phyloP scores from a whole-genome alignment of 441 rosid species.

The Sinapis alba region DNA sequence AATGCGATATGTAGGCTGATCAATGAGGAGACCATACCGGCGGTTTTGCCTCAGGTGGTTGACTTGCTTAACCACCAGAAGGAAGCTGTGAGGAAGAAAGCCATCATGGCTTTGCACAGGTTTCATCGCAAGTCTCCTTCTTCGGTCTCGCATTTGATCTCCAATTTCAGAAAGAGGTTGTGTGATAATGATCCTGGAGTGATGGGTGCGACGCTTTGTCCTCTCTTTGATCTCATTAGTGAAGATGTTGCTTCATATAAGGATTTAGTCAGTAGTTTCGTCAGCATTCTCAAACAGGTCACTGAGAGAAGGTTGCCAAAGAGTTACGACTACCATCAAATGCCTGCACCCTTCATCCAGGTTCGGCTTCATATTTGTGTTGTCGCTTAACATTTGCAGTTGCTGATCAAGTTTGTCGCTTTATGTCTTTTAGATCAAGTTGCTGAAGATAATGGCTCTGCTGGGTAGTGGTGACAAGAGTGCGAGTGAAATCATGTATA shows the following conservation, averaged over 20 bases:
- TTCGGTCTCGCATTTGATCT: constrained; percentile 79
- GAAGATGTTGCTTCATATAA: constrained; percentile 72
- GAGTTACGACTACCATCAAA: constrained; percentile 89
- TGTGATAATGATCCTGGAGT: constrained; percentile 98
- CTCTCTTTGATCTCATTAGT: constrained; percentile 81
- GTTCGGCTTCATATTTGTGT: constrained; percentile 37
- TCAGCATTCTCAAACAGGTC: constrained; percentile 94
- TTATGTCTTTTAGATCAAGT: constrained; percentile 62
- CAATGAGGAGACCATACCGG: constrained; percentile 98
- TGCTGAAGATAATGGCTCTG: constrained; percentile 90
- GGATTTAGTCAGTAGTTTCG: constrained; percentile 90
- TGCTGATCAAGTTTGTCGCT: constrained; percentile 20
- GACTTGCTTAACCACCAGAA: constrained; percentile 80
- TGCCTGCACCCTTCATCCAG: constrained; percentile 99
- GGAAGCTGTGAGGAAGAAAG: constrained; percentile 97
- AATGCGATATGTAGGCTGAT: constrained; percentile 90
- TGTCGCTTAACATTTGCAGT: neutral
- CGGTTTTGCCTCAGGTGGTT: constrained; percentile 88
- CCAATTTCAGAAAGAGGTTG: constrained; percentile 93
- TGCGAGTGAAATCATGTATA: constrained; percentile 89
- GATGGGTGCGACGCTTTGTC: constrained; percentile 97
- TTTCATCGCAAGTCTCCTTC: constrained; percentile 91
- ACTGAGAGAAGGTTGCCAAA: constrained; percentile 87
- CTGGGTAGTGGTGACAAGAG: constrained; percentile 96
- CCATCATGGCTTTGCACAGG: constrained; percentile 94